Base-by-base conservation (phyloP, 495 filamentous ascomycete species). In the Daldinia concentrica region DNA sequence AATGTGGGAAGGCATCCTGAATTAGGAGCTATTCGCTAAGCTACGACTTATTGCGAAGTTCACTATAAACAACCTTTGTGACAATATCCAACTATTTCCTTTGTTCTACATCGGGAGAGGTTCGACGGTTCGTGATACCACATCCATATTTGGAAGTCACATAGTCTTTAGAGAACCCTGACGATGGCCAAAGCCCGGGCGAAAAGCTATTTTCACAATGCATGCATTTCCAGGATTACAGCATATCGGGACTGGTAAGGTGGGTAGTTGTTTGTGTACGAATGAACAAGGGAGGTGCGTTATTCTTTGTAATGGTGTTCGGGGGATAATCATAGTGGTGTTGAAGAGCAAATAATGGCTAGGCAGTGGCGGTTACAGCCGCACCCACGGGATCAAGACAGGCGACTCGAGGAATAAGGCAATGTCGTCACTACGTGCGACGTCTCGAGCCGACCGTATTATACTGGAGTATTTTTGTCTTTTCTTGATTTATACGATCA, bases 1-100 rank as follows among this genome's bases (percentile, higher is more conserved):
- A 29, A 89, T 89, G 86, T 90, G 88, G 88, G 77, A 79, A 51
- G 86, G 82, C 34, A 84, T 89, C 62, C 75, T 89, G 39, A 79
- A 81, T 51, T 85, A 76, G 76, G 30, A 65, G 29, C 22, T 32
- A 27, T 45, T 68, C 27, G 14, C 39, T 50, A 48, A 43, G 41
- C 34, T 36, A 37, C 50, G 26, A 6, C 37, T 55, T 61, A 61
- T n/a, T 59, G 64, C 65, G 60, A 34, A 56, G 55, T 56, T 37
- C 27, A 69, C 58, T 30, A 71, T 45, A 66, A 62, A 57, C 39
- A 64, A 68, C 72, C 71, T 64, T 74, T 76, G 76, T 78, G 68
- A 76, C 69, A 78, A 78, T 78, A 77, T 70, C 67, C 66, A 68
- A 74, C 39, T 69, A 68, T 76, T 74, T 78, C 63, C 43, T 78